Evolutionary conservation across 176 grass and related monocot genomes (phyloP), one percentile per base, ranked within the genome.

Genomic region (Ensete glaucum): DNA sequence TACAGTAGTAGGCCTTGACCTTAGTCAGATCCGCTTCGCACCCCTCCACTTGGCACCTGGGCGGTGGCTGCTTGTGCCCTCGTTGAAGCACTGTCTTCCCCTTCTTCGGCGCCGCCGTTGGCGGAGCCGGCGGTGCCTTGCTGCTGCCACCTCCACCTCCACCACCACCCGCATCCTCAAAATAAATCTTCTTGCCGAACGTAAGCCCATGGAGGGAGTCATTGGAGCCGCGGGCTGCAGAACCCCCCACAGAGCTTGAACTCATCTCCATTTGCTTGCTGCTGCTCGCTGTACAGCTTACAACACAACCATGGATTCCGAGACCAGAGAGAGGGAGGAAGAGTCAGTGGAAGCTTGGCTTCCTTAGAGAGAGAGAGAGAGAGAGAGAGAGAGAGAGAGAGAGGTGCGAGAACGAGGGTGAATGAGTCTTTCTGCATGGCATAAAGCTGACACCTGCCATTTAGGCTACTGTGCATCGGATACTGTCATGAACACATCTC

Each of bases 391-490:
- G 64, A 7, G 26, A 17, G n/a, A 34, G 67, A 17, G 11, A 1
- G 17, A 10, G 8, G 14, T 2, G 48, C 20, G 15, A 34, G 10
- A 59, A 12, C 7, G 26, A 75, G 17, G 53, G 17, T 1, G 73
- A 29, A 29, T 74, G 25, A 25, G 54, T 59, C 13, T n/a, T 29
- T 56, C 54, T 75, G 54, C 24, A 43, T 34, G 29, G 8, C 29
- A 60, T 75, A 75, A 75, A 75, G 73, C 73, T 48, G 55, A 15
- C 73, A 75, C 54, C 53, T 75, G 54, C 73, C 73, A 75, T 75
- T 75, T 49, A 43, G 26, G 54, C 50, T 21, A 54, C 70, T 24
- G 51, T 72, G 11, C 51, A 2, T 8, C 12, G 3, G 9, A 24
- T 52, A 52, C 70, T 25, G 51, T 71, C 2, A n/a, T 23, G 22